phyloP scores from a whole-genome alignment of 257 asterid genomes.

The Solanum tacnaense region DNA sequence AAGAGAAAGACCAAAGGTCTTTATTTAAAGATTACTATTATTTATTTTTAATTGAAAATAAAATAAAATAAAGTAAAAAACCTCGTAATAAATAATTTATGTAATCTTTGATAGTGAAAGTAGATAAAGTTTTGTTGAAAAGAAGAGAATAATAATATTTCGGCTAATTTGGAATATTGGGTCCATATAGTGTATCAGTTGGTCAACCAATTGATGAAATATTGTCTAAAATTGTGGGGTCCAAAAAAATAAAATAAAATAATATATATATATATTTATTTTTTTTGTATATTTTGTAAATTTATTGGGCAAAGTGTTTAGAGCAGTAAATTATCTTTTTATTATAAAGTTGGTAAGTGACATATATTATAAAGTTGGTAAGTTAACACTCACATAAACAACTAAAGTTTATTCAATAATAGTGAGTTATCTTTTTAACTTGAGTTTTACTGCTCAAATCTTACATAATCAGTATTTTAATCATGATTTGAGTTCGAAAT shows the following conservation, averaged over 20 bases:
- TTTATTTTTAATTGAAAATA: not conserved
- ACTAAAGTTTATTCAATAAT: not conserved
- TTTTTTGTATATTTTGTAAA: too few relatives aligned
- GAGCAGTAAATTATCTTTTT: not conserved
- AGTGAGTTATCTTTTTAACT: not conserved
- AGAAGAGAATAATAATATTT: not conserved
- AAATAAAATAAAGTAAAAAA: not conserved
- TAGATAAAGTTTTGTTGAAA: not conserved
- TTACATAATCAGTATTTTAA: not conserved
- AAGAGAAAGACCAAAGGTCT: not conserved
- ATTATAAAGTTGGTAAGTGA: not conserved
- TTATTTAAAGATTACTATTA: not conserved
- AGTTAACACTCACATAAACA: not conserved
- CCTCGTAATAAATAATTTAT: not conserved
- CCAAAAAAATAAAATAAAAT: not conserved
- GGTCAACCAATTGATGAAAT: not conserved
- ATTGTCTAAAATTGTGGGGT: not conserved
- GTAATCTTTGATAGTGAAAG: not conserved
- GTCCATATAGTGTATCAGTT: not conserved
- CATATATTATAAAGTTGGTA: not conserved
- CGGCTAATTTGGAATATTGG: not conserved
- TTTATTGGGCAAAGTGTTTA: not conserved
- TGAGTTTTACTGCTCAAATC: accelerated
- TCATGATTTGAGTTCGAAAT: not conserved
- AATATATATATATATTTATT: too few relatives aligned